Conservation (phyloP, 2,329 filamentous ascomycete species). For the Botrytis aclada region DNA sequence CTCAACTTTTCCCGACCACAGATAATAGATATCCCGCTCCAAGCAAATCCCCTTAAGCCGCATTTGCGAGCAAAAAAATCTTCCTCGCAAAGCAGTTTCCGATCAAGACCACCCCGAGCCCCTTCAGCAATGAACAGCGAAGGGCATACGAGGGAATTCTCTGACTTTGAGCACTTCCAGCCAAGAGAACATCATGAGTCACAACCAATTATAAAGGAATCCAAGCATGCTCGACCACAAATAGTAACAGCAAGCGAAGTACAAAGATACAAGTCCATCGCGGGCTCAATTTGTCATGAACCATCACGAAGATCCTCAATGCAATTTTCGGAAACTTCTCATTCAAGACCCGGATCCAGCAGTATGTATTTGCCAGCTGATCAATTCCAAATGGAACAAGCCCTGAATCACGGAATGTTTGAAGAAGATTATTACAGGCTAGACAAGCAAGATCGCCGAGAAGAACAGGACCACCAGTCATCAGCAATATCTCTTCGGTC, state of each 20-base stretch:
- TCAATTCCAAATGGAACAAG: background rate
- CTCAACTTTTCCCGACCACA: background rate
- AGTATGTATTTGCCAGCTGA: background rate
- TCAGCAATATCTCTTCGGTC: background rate
- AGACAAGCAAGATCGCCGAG: background rate
- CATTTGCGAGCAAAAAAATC: background rate
- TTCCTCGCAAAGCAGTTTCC: background rate
- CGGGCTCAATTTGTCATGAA: background rate
- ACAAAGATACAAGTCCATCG: background rate
- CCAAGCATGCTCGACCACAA: background rate
- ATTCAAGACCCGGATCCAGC: background rate
- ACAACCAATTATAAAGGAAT: background rate
- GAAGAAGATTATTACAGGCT: background rate
- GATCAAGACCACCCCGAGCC: background rate
- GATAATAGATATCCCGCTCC: background rate
- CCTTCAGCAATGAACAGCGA: background rate
- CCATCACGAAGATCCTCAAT: background rate
- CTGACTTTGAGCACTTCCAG: background rate
- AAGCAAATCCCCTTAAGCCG: background rate
- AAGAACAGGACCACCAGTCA: too few species aligned
- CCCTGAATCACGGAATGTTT: fast-evolving
- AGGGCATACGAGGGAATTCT: fast-evolving
- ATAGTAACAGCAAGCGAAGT: background rate
- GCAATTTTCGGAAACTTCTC: background rate
- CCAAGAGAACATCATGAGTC: background rate